phyloP scores from a whole-genome alignment of 106 monocot genomes.

The Allium fistulosum region DNA sequence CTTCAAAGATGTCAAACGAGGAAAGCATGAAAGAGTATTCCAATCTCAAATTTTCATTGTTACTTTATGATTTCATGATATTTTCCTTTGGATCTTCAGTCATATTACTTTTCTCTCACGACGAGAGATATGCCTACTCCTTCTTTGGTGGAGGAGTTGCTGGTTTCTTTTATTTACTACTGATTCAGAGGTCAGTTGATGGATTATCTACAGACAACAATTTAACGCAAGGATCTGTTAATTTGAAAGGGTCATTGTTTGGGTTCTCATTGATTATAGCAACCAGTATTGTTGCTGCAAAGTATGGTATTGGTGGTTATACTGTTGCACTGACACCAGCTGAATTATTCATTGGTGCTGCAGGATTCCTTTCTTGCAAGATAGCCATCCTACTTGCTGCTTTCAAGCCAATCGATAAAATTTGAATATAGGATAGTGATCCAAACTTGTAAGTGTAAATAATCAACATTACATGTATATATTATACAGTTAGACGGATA shows the following conservation, averaged over 20 bases:
- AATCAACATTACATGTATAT: too few species aligned
- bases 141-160: conserved; percentile 45
- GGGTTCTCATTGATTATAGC: conserved; percentile 24
- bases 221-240: conserved; percentile 2
- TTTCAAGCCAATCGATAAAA: conserved; percentile 46
- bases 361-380: conserved; percentile 71
- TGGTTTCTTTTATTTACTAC: conserved; percentile 51
- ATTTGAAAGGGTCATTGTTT: conserved; percentile 37
- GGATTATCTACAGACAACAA: conserved; percentile 25
- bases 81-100: conserved; percentile 24
- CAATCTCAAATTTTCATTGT: conserved; percentile 75
- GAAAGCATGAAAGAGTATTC: conserved; percentile 74
- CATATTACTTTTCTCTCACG: conserved; percentile 15
- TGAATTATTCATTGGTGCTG: conserved; percentile 49
- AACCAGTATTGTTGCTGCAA: conserved; percentile 15
- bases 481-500: too few species aligned
- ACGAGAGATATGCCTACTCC: conserved; percentile 29
- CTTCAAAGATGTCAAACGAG: conserved; percentile 28
- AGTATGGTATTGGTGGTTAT: conserved; percentile 28
- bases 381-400: conserved; percentile 61
- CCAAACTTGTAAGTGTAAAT: not conserved
- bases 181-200: conserved; percentile 62
- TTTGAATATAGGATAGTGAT: conserved; percentile 4
- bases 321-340: conserved; percentile 26
- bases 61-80: conserved; percentile 56